Conservation (phyloP, 768 basidiomycete genomes). For the Boletales sp. region DNA sequence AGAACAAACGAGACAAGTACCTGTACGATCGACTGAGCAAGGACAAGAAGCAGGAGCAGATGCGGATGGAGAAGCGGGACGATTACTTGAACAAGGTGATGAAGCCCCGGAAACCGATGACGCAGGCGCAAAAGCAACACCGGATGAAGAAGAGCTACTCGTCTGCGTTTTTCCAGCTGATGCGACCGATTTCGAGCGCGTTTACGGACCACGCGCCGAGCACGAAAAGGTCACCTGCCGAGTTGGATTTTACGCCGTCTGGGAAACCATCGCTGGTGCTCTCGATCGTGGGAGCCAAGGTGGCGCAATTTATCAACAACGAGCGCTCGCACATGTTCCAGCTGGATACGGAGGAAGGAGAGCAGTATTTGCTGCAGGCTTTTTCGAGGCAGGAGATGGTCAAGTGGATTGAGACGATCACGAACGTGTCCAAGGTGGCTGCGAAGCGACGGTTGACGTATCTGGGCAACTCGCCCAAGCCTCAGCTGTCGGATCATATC, state of each 20-base stretch:
- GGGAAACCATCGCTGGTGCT: constrained; percentile 74
- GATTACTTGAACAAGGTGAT: constrained; percentile 75
- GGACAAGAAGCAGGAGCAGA: constrained; percentile 75
- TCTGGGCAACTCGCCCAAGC: constrained; percentile 70
- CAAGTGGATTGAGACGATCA: constrained; percentile 76
- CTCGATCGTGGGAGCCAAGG: constrained; percentile 68
- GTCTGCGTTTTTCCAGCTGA: constrained; percentile 75
- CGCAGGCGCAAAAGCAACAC: constrained; percentile 64
- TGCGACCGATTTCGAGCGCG: constrained; percentile 86
- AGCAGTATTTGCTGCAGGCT: constrained; percentile 77
- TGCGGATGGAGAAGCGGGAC: constrained; percentile 67
- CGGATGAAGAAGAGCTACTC: constrained; percentile 88
- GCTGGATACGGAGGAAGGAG: constrained; percentile 84
- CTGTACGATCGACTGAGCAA: constrained; percentile 65
- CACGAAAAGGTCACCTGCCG: constrained; percentile 58
- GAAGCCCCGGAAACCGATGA: constrained; percentile 49
- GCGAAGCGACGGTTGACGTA: constrained; percentile 81
- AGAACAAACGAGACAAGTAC: constrained; percentile 72
- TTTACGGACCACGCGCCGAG: constrained; percentile 59
- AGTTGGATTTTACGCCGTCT: constrained; percentile 71
- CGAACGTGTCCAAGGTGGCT: constrained; percentile 64
- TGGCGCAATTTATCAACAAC: constrained; percentile 70
- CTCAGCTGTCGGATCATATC: constrained; percentile 70
- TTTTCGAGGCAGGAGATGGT: constrained; percentile 65
- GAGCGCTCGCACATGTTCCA: constrained; percentile 82